These are phyloP conservation scores for Leonotis leonurus DNA, from an alignment of 257 asterid species.

Conservation along the genomic window DNA sequence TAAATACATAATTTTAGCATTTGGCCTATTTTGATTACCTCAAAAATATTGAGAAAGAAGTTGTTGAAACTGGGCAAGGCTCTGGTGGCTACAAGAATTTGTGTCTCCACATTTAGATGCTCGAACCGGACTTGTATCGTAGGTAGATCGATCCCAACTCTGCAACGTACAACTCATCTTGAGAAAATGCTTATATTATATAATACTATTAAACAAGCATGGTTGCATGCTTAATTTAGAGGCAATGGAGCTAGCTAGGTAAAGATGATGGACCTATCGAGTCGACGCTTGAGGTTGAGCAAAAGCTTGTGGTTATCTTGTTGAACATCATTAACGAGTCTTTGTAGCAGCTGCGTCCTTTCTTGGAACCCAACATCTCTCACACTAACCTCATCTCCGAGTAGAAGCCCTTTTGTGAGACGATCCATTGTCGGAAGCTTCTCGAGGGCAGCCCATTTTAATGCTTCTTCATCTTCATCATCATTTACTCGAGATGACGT, in stretches of 20 bases:
- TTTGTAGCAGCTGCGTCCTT: conserved; percentile 27
- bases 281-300: conserved; percentile 33
- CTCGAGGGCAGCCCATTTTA: conserved; percentile 35
- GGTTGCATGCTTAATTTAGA: no score
- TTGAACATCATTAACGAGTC: conserved; percentile 26
- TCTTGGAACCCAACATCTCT: conserved; percentile 27
- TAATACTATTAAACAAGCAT: no score
- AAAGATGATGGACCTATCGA: conserved; percentile 23
- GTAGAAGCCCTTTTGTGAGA: conserved; percentile 24
- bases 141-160: conserved; percentile 37
- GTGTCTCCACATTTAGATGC: conserved; percentile 32
- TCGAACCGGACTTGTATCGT: conserved; percentile 34
- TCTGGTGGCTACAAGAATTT: conserved; percentile 39
- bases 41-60: conserved; percentile 23
- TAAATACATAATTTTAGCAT: no score
- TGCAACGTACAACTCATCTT: background rate
- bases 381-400: conserved; percentile 30
- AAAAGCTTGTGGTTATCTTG: conserved; percentile 36
- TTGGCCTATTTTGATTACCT: conserved; percentile 24
- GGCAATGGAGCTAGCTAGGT: no score
- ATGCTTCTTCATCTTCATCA: conserved; percentile 22
- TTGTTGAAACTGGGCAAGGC: conserved; percentile 34
- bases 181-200: no score
- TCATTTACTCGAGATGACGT: background rate
- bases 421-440: conserved; percentile 33